These are phyloP conservation scores for Calonectria fujianensis DNA, from an alignment of 2,329 filamentous ascomycete species.

Conservation along the genomic window DNA sequence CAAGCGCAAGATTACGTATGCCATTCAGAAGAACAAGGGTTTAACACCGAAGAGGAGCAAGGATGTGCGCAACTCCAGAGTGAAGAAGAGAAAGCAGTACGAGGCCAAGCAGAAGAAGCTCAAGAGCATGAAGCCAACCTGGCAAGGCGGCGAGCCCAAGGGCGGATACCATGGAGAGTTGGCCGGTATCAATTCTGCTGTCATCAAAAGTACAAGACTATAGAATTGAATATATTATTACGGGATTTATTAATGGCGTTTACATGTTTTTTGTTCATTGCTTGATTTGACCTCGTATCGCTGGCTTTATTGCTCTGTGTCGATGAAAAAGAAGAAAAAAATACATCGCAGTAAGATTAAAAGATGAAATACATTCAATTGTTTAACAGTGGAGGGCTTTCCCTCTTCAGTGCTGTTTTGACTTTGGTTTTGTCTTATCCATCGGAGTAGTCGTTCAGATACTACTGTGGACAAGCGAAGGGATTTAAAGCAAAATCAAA, in stretches of 20 bases:
- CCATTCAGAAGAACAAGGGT: slow-evolving; percentile 98
- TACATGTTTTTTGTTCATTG: neutral
- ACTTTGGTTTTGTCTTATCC: no score
- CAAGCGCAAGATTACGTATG: slow-evolving; percentile 93
- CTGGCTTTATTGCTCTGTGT: neutral
- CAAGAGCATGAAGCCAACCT: slow-evolving; percentile 87
- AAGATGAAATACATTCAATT: neutral
- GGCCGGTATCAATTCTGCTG: slow-evolving; percentile 94
- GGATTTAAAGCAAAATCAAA: neutral
- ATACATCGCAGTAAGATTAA: neutral
- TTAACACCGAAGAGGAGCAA: slow-evolving; percentile 92
- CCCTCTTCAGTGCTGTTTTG: neutral
- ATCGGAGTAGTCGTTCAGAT: no score
- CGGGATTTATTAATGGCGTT: slow-evolving; percentile 44
- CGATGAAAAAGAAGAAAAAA: neutral
- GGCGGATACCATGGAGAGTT: slow-evolving; percentile 93
- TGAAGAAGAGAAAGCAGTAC: slow-evolving; percentile 98
- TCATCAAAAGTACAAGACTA: slow-evolving; percentile 96
- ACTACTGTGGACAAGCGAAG: neutral
- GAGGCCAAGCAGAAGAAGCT: slow-evolving; percentile 99
- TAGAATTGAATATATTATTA: slow-evolving; percentile 63
- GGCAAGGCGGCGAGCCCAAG: slow-evolving; percentile 88
- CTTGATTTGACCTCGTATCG: neutral
- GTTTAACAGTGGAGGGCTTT: neutral
- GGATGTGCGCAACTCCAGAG: slow-evolving; percentile 93